These are phyloP conservation scores for Marchantia polymorpha DNA, from an alignment of 225 moss, liverwort and hornwort genomes.

Conservation along the genomic window DNA sequence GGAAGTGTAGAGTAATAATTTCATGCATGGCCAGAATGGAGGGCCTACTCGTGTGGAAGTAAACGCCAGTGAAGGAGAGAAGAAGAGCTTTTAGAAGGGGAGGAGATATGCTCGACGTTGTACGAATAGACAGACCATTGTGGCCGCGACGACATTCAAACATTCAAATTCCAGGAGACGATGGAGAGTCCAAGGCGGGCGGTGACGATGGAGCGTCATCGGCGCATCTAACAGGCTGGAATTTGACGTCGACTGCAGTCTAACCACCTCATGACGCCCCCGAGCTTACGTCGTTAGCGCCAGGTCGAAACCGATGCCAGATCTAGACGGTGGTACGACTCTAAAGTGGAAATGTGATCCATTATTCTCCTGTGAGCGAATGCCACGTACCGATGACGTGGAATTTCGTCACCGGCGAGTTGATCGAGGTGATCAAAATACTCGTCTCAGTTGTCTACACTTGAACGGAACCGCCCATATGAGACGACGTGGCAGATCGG, in stretches of 20 bases:
- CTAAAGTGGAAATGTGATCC: neutral
- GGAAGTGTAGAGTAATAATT: too few species aligned
- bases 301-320: neutral
- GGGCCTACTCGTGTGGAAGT: too few species aligned
- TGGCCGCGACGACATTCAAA: neutral
- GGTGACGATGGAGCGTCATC: neutral
- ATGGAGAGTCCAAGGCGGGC: neutral
- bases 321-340: neutral
- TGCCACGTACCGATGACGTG: neutral
- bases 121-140: neutral
- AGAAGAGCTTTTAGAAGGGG: neutral
- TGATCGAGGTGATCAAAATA: neutral
- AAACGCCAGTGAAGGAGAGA: too few species aligned
- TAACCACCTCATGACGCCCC: neutral
- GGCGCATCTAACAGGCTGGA: neutral
- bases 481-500: neutral
- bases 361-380: neutral
- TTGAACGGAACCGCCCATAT: neutral
- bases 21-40: too few species aligned
- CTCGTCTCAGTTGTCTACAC: too few species aligned
- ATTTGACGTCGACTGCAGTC: neutral
- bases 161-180: neutral
- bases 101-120: neutral
- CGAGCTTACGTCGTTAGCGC: neutral
- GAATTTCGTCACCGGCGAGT: neutral